Base-by-base conservation (phyloP, 139 green algal species). In the Auxenochlorella protothecoides region DNA sequence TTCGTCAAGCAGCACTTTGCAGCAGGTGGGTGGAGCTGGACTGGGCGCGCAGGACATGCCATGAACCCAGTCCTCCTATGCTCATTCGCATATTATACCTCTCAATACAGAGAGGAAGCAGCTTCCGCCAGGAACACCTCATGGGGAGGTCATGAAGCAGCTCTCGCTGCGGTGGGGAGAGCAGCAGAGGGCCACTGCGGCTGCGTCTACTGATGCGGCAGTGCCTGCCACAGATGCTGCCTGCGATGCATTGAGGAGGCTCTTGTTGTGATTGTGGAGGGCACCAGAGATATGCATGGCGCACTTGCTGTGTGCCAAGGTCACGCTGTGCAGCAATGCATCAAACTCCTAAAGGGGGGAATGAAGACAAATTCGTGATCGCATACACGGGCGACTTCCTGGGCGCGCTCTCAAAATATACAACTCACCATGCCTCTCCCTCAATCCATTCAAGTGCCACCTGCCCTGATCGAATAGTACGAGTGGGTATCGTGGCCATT, bases 1-100 rank as follows among this genome's bases (percentile, higher is more conserved):
- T 87, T 84, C 68, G 78, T 87, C 0, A 76, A 80, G 57, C 76
- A 88, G 7, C 70, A 83, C 62, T 82, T 85, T 68, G 70, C 70
- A 7, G 68, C n/a, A 2, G 68, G 59, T 73, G 69, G 52, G 51
- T 16, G 6, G 52, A 51, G 66, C n/a, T 60, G 66, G 53, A 51
- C 27, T 56, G 65, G 51, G 65, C 11, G 52, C 51, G 51, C 52
- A 12, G 5, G 4, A 4, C 51, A 3, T 60, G 54, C 14, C 68
- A 55, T 63, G 55, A 16, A 8, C 5, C 55, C 55, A 53, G 5
- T 12, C 16, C 3, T 0, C 27, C 16, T n/a, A 7, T 6, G 3
- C n/a, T 14, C 15, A 3, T 55, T 55, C 7, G 51, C 65, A 9
- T 6, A 4, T n/a, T 8, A n/a, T 8, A 60, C 44, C 72, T 61